Base-by-base conservation (phyloP, 352 stramenopile genomes). In the Thalassiosira ordinaria region DNA sequence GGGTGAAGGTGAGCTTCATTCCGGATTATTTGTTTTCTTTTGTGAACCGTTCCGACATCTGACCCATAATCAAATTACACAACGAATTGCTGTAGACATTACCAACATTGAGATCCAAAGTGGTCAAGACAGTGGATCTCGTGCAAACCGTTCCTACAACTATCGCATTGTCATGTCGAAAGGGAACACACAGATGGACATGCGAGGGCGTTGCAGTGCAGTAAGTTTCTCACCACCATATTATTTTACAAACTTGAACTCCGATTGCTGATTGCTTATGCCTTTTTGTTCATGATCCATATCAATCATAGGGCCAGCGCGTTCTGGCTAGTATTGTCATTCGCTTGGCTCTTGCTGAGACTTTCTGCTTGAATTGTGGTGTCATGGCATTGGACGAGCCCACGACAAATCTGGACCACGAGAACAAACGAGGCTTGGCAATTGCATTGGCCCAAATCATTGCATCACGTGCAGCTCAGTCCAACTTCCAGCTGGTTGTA, bases 101-200 rank as follows among this genome's bases (percentile, higher is more conserved):
- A 97, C 99, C 67, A 98, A 96, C 16, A 99, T 99, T 84, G 95
- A 99, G 87, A 95, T 99, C 22, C 91, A 98, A 37, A 98, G 95
- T 16, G 96, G 96, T 26, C 92, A 98, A 82, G 94, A 98, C 22
- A 81, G 87, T 3, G 94, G 92, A 3, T 86, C 73, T 27, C 57
- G 84, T 55, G 70, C 86, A 18, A 82, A 72, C 44, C 82, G 77
- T 41, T 94, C 87, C n/a, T 99, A 99, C 86, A 99, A 99, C 79
- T 99, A 99, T 80, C 94, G 97, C 29, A 97, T 99, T 37, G 96
- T 99, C 7, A 99, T 99, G 98, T 96, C 95, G 51, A 99, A 99
- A 71, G 92, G 92, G 13, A 65, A 68, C 47, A 95, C 95, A 16
- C 81, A 96, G 35, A 95, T 99, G 65, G 97, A 99, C 64, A 99